These are phyloP conservation scores for Fusarium pseudocircinatum DNA, from an alignment of 2,329 filamentous ascomycete genomes.

Conservation along the genomic window DNA sequence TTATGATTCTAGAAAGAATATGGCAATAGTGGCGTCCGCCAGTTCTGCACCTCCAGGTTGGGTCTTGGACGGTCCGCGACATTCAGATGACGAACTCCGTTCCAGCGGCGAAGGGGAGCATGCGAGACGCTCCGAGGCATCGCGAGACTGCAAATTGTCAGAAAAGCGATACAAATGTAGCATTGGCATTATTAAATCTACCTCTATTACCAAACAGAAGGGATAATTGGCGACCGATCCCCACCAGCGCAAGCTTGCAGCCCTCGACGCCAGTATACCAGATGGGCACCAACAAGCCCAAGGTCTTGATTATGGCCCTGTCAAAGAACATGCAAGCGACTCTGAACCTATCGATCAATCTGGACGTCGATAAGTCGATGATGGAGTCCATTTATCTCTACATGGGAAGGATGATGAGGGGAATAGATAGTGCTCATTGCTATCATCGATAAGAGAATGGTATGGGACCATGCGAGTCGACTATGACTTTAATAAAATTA, in stretches of 20 bases:
- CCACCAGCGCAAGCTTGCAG: background rate
- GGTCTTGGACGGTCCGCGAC: background rate
- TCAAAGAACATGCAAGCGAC: background rate
- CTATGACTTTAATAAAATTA: too few relatives aligned
- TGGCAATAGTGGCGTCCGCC: background rate
- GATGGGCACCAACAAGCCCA: rapidly evolving
- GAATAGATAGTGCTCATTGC: background rate
- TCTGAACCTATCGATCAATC: too few relatives aligned
- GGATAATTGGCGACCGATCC: background rate
- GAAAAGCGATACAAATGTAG: background rate
- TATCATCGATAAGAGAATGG: background rate
- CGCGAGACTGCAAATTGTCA: background rate
- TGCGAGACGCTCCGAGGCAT: rapidly evolving
- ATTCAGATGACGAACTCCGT: background rate
- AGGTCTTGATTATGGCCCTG: background rate
- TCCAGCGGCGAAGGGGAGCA: background rate
- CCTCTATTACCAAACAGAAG: background rate
- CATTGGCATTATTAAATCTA: background rate
- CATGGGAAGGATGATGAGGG: background rate
- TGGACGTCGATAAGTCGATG: background rate
- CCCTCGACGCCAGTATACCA: background rate
- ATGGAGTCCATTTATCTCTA: background rate
- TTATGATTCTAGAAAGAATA: background rate
- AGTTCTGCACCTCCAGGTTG: background rate
- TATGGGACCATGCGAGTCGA: background rate